Percentiles rank a stretch among this genome's conserved stretches.
phyloP scores from a whole-genome alignment of 768 basidiomycete genomes.

The Lactarius quietus region DNA sequence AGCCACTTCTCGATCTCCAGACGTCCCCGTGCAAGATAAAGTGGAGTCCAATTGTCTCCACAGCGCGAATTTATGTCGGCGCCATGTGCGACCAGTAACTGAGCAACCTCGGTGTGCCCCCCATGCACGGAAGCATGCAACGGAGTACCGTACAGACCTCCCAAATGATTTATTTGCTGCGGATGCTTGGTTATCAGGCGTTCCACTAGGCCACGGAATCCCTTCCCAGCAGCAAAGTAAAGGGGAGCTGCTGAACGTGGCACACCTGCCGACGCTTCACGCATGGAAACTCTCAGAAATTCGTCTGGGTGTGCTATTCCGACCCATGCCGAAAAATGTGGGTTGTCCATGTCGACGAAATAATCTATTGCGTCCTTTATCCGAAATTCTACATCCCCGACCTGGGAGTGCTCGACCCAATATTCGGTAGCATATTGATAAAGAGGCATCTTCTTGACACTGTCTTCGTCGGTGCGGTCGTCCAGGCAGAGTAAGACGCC shows the following conservation, averaged over 20 bases:
- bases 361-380: no score
- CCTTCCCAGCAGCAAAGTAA: not conserved
- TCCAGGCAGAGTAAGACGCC: no score
- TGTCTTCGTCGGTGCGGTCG: no score
- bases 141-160: not conserved
- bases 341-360: no score
- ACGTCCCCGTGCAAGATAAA: no score
- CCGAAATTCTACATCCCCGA: no score
- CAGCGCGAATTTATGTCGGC: not conserved
- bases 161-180: not conserved
- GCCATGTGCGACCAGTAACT: not conserved
- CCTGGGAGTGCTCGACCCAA: no score
- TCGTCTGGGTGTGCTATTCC: not conserved
- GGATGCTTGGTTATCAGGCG: not conserved
- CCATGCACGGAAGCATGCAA: not conserved
- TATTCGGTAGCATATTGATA: no score
- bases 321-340: not conserved
- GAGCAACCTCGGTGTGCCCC: not conserved
- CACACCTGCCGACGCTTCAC: not conserved
- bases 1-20: no score
- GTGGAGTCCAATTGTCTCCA: no score
- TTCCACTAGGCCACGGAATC: not conserved
- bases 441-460: no score
- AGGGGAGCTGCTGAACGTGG: not conserved
- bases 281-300: not conserved